Evolutionary conservation across 306 rosid genomes (phyloP).

Genomic region (Cucurbita ficifolia): DNA sequence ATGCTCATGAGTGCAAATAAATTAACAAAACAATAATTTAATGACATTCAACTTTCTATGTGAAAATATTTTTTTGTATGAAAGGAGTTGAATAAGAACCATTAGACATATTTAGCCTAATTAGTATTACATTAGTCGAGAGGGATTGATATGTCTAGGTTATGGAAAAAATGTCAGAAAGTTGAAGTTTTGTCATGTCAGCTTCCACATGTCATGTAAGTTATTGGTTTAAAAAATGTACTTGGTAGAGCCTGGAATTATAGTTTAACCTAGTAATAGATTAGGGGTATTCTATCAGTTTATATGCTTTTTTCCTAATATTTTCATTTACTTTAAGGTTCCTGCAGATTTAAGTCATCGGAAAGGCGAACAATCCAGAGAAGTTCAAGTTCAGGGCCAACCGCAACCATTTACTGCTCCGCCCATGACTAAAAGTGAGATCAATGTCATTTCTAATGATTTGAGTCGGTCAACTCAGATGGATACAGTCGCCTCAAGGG

Average conservation of each 20-base stretch:
- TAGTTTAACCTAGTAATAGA: background rate
- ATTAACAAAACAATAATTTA: background rate
- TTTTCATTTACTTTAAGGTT: constrained; percentile 53
- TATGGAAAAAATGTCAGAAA: background rate
- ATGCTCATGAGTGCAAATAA: background rate
- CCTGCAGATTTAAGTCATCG: constrained; percentile 42
- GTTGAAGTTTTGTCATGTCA: background rate
- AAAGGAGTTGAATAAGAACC: background rate
- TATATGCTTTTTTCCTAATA: constrained; percentile 23
- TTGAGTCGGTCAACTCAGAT: constrained; percentile 41
- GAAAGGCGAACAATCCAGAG: constrained; percentile 35
- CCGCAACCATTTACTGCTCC: constrained; percentile 35
- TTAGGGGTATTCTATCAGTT: background rate
- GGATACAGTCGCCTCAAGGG: constrained; percentile 33
- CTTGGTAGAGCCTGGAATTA: background rate
- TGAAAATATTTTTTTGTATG: background rate
- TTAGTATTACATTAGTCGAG: background rate
- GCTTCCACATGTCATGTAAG: background rate
- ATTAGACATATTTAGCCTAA: background rate
- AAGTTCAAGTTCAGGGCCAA: constrained; percentile 36
- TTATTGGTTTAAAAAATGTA: background rate
- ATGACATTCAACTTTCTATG: background rate
- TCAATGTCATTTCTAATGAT: constrained; percentile 41
- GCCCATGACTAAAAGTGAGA: constrained; percentile 46
- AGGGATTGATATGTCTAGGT: background rate